phyloP scores from a whole-genome alignment of 2,329 filamentous ascomycete genomes.

The Clarireedia sp. region DNA sequence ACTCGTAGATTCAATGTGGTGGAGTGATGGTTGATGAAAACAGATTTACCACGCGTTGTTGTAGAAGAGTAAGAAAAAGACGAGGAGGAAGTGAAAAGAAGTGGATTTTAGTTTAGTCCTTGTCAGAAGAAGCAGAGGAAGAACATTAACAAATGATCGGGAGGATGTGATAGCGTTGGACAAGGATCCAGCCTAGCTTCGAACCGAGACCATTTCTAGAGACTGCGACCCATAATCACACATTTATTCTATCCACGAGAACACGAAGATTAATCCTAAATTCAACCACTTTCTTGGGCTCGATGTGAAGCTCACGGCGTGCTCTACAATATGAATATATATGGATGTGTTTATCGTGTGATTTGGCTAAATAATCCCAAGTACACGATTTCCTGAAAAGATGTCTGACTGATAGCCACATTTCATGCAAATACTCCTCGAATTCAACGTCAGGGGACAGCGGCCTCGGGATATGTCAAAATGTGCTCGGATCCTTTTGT shows the following conservation, averaged over 20 bases:
- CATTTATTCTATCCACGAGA: neutral
- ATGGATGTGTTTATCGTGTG: constrained; percentile 22
- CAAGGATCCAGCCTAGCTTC: constrained; percentile 12
- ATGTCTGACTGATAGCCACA: neutral
- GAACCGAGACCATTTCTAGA: constrained; percentile 7
- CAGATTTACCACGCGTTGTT: constrained; percentile 19
- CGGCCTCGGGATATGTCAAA: neutral
- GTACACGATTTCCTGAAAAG: constrained; percentile 2
- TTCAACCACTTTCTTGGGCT: constrained; percentile 52
- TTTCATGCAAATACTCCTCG: constrained; percentile 5
- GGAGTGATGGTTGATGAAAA: constrained; percentile 20
- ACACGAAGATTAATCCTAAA: neutral
- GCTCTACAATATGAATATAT: constrained; percentile 35
- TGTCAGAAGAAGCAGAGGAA: neutral
- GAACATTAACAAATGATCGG: constrained; percentile 7
- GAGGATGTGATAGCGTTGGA: constrained; percentile 21
- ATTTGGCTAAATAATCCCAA: constrained; percentile 16
- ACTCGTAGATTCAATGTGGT: constrained; percentile 28
- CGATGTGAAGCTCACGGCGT: constrained; percentile 44
- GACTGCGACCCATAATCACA: constrained; percentile 7
- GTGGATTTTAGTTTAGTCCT: neutral
- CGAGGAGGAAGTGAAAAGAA: constrained; percentile 22
- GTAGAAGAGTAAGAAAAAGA: constrained; percentile 28
- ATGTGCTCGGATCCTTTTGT: neutral
- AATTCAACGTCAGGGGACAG: neutral